Percentiles rank a stretch among this genome's conserved stretches.
phyloP scores from a whole-genome alignment of 169 alveolate species.

The Fabrea salina region DNA sequence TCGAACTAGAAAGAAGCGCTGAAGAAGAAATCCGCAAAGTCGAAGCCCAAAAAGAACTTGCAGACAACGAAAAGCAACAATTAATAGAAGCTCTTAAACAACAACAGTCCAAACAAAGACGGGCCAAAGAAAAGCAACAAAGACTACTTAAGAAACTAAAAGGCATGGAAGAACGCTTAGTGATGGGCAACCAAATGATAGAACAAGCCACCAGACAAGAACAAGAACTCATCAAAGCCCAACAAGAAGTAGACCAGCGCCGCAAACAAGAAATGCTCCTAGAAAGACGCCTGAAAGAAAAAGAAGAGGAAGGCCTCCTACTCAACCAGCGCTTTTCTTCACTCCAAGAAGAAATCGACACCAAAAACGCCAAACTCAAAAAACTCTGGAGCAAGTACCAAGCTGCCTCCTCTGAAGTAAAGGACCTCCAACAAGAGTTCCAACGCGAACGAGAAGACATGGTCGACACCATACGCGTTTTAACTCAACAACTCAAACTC shows the following conservation, averaged over 20 bases:
- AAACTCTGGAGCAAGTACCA: slow-evolving; percentile 64
- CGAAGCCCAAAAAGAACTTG: slow-evolving; percentile 58
- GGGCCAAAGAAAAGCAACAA: slow-evolving; percentile 63
- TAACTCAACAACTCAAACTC: slow-evolving; percentile 65
- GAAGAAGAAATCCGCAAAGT: slow-evolving; percentile 52
- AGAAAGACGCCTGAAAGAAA: slow-evolving; percentile 26
- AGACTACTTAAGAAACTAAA: slow-evolving; percentile 68
- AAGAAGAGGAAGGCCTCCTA: slow-evolving; percentile 43
- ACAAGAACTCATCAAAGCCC: slow-evolving; percentile 65
- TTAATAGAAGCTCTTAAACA: slow-evolving; percentile 62
- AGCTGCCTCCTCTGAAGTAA: slow-evolving; percentile 62
- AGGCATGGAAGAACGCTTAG: slow-evolving; percentile 80
- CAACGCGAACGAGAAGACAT: slow-evolving; percentile 75
- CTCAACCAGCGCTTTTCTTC: slow-evolving; percentile 54
- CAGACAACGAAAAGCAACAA: slow-evolving; percentile 77
- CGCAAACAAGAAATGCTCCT: slow-evolving; percentile 32
- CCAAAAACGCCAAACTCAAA: slow-evolving; percentile 25
- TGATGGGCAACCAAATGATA: slow-evolving; percentile 62
- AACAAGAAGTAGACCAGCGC: slow-evolving; percentile 41
- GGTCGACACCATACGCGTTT: slow-evolving; percentile 70
- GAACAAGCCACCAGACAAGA: slow-evolving; percentile 57
- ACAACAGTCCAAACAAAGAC: slow-evolving; percentile 61
- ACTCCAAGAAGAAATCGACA: slow-evolving; percentile 55
- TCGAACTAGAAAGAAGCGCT: slow-evolving; percentile 51
- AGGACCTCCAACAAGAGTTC: slow-evolving; percentile 71